phyloP scores from a whole-genome alignment of 2,329 filamentous ascomycete species.

The Boeremia exigua region DNA sequence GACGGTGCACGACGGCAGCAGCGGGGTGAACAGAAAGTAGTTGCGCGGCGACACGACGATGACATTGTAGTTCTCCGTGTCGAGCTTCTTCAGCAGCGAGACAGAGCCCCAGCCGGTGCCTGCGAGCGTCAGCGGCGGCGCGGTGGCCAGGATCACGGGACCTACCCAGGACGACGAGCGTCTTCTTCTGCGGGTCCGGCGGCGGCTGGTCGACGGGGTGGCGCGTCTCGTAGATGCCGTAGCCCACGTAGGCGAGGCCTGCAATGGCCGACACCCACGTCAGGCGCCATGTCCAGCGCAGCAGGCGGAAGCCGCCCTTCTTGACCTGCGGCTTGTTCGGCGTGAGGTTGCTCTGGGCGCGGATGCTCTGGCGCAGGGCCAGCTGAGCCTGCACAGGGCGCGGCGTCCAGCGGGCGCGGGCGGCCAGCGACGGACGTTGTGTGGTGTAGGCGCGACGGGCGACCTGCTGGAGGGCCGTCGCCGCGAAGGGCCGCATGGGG shows the following conservation, averaged over 20 bases:
- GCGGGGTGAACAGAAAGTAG: constrained; percentile 99
- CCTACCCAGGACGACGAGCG: constrained; percentile 89
- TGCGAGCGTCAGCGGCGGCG: constrained; percentile 46
- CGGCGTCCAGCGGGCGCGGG: constrained; percentile 44
- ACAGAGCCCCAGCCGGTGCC: constrained; percentile 97
- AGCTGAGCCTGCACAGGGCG: constrained; percentile 44
- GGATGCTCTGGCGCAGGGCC: constrained; percentile 45
- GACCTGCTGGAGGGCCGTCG: constrained; percentile 30
- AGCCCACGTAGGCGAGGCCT: constrained; percentile 73
- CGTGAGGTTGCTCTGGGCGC: constrained; percentile 41
- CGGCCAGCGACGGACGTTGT: constrained; percentile 41
- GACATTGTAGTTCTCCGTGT: constrained; percentile 99
- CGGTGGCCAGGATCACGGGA: neutral
- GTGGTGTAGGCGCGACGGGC: constrained; percentile 45
- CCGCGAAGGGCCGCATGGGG: constrained; percentile 45
- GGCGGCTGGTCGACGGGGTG: constrained; percentile 80
- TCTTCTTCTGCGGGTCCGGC: constrained; percentile 92
- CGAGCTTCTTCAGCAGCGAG: constrained; percentile 96
- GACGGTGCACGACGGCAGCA: constrained; percentile 96
- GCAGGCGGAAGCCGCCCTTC: constrained; percentile 61
- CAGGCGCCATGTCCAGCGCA: constrained; percentile 84
- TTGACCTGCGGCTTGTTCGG: constrained; percentile 53
- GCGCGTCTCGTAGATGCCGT: constrained; percentile 81
- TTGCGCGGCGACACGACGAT: constrained; percentile 97
- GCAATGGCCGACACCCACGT: constrained; percentile 77